Percentiles rank a stretch among this genome's conserved stretches.
Conservation (phyloP, 129 eudicot species). For the Chrysanthemum seticuspe region DNA sequence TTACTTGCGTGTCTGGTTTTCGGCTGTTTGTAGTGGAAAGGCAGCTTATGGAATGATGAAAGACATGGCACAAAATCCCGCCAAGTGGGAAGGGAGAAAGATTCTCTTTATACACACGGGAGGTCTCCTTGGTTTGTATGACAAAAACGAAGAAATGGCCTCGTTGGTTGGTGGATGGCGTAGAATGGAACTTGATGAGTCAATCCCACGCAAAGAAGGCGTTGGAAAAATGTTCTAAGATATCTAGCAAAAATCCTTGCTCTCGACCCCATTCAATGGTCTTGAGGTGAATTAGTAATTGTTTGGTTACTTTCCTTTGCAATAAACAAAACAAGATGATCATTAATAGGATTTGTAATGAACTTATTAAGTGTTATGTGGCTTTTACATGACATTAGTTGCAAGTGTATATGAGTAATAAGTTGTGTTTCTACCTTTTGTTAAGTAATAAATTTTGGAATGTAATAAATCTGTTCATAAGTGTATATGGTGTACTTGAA, state of each 20-base stretch:
- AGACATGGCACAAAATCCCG: conserved; percentile 72
- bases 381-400: conserved; percentile 7
- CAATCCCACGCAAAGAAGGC: conserved; percentile 77
- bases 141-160: conserved; percentile 65
- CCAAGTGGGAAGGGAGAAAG: conserved; percentile 83
- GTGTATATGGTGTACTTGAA: too few species aligned
- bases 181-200: conserved; percentile 69
- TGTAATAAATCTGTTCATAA: too few species aligned
- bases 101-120: conserved; percentile 96
- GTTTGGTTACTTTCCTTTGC: background rate
- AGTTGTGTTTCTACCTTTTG: background rate
- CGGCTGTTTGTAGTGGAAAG: conserved; percentile 92
- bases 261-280: background rate
- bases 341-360: background rate
- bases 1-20: too few species aligned
- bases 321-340: conserved; percentile 7
- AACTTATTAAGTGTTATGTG: background rate
- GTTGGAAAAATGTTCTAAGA: conserved; percentile 79
- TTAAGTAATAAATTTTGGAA: too few species aligned
- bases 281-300: conserved; percentile 2
- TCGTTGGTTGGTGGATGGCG: conserved; percentile 66
- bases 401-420: conserved; percentile 8
- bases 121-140: conserved; percentile 86
- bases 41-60: conserved; percentile 89
- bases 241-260: background rate